Conservation (phyloP, 352 stramenopile genomes). For the Phytopythium helicoides region DNA sequence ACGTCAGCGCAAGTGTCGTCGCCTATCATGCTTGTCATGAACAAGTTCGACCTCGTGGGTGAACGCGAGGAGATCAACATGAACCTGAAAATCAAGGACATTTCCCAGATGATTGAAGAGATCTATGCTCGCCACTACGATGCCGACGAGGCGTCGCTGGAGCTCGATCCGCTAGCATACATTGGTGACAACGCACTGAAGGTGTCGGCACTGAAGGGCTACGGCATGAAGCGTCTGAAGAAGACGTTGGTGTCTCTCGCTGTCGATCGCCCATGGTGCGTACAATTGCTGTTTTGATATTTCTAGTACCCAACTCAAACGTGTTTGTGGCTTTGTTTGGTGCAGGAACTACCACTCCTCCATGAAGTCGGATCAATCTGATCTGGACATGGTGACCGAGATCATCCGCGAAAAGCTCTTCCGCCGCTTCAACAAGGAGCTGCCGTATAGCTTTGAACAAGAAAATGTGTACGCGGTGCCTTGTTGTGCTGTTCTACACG, state of each 20-base stretch:
- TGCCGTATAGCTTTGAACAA: slow-evolving; percentile 81
- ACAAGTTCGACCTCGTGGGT: slow-evolving; percentile 77
- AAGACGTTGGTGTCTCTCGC: slow-evolving; percentile 63
- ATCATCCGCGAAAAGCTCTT: slow-evolving; percentile 90
- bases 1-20: slow-evolving; percentile 72
- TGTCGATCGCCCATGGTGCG: slow-evolving; percentile 64
- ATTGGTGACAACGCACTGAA: slow-evolving; percentile 74
- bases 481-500: background rate
- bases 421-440: slow-evolving; percentile 84
- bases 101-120: slow-evolving; percentile 82
- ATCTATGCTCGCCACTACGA: slow-evolving; percentile 73
- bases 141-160: slow-evolving; percentile 43
- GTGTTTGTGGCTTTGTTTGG: background rate
- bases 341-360: slow-evolving; percentile 79
- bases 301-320: background rate
- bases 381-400: slow-evolving; percentile 80
- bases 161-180: slow-evolving; percentile 63
- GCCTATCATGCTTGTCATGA: slow-evolving; percentile 86
- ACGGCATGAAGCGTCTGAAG: slow-evolving; percentile 61
- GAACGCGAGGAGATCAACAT: slow-evolving; percentile 53
- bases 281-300: background rate
- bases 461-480: slow-evolving; percentile 55
- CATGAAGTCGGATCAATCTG: slow-evolving; percentile 80
- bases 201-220: slow-evolving; percentile 74
- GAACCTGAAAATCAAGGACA: slow-evolving; percentile 62